These are phyloP conservation scores for Alternaria brassicicola DNA, from an alignment of 2,329 filamentous ascomycete species.

Conservation along the genomic window DNA sequence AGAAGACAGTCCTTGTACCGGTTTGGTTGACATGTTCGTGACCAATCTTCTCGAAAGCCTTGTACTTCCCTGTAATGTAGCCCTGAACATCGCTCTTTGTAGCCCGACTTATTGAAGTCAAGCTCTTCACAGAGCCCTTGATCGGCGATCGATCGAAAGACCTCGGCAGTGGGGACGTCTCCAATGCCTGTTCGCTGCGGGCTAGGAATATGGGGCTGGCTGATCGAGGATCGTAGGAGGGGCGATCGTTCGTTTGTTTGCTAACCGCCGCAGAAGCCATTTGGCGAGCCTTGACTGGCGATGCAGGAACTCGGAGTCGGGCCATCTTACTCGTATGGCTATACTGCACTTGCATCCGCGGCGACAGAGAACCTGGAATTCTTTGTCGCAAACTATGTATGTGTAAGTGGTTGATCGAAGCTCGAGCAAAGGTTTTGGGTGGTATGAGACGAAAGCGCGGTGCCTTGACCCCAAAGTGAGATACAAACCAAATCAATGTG, in stretches of 20 bases:
- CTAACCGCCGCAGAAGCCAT: background rate
- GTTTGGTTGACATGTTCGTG: slow-evolving; percentile 9
- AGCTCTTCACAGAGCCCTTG: background rate
- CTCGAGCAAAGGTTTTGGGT: background rate
- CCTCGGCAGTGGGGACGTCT: background rate
- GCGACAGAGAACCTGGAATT: background rate
- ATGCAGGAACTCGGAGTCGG: background rate
- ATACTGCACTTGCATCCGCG: background rate
- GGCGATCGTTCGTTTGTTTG: background rate
- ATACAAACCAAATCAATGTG: background rate
- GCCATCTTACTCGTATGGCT: background rate
- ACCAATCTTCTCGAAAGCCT: background rate
- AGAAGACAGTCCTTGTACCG: slow-evolving; percentile 6
- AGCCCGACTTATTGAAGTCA: background rate
- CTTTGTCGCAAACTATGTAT: background rate
- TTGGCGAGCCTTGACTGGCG: background rate
- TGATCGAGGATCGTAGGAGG: background rate
- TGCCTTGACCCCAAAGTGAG: background rate
- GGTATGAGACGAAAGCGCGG: background rate
- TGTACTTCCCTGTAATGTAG: background rate
- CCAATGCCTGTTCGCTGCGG: background rate
- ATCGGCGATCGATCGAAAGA: background rate
- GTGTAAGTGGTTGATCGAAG: background rate
- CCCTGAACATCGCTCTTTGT: slow-evolving; percentile 10
- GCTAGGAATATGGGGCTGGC: background rate